phyloP scores from a whole-genome alignment of 2,329 filamentous ascomycete species.

The Aspergillus jensenii region DNA sequence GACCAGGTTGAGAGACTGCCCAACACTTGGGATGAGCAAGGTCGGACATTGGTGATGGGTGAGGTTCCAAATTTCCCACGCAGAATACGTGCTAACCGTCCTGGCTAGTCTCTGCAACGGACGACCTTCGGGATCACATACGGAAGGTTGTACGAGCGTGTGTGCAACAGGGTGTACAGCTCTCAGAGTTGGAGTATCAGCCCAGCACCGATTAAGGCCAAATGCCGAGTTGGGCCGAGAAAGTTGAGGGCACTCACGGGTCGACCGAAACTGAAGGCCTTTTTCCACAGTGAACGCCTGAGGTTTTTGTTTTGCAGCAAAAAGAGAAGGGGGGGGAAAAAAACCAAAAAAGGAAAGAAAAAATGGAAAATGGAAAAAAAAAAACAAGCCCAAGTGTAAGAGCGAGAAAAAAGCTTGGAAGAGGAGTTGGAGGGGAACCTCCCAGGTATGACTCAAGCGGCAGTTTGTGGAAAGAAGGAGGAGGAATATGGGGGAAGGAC shows the following conservation, averaged over 20 bases:
- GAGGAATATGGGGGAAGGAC: no score
- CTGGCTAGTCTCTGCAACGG: slow-evolving; percentile 17
- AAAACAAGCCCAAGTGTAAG: no score
- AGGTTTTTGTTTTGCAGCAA: no score
- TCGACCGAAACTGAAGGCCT: no score
- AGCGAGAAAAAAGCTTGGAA: no score
- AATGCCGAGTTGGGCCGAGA: not conserved
- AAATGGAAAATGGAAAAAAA: no score
- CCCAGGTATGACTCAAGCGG: no score
- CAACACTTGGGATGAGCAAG: slow-evolving; percentile 21
- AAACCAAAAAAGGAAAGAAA: no score
- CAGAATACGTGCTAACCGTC: slow-evolving; percentile 10
- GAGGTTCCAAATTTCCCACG: slow-evolving; percentile 3
- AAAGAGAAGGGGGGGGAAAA: no score
- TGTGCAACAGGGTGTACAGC: slow-evolving; percentile 18
- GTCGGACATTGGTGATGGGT: slow-evolving; percentile 21
- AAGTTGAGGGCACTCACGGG: not conserved
- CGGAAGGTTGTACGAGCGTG: slow-evolving; percentile 15
- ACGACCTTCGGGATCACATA: slow-evolving; percentile 17
- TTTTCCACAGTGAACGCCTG: not conserved
- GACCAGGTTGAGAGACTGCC: slow-evolving; percentile 22
- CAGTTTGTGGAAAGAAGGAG: no score
- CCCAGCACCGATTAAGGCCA: slow-evolving; percentile 4
- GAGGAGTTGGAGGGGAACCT: no score
- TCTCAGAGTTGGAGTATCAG: slow-evolving; percentile 23